Base-by-base conservation (phyloP, 2,329 filamentous ascomycete species). In the Colletotrichum aenigma region DNA sequence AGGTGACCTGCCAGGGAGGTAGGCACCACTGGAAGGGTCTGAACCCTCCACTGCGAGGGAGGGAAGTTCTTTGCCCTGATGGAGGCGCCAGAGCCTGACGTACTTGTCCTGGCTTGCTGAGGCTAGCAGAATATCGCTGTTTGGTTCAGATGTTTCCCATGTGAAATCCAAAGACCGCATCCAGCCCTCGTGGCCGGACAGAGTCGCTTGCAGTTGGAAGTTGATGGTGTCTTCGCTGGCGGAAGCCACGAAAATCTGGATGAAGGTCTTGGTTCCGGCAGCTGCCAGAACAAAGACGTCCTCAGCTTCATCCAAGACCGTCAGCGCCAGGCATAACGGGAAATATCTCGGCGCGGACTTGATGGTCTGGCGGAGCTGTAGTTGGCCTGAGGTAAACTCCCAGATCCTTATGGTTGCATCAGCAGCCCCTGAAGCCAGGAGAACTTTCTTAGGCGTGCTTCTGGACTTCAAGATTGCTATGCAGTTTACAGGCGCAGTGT, bases 41-140 rank as follows among this genome's bases (percentile, higher is more conserved):
- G 87, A 85, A 7, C 91, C 88, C 28, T 85, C 85, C 2, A 89
- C 87, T 52, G 89, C 90, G 66, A 89, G 87, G 0, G 88, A 85
- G 2, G 93, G 92, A 3, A 94, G 85, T 38, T 93, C 91, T 74
- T 90, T 90, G 38, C 95, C 95, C 76, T 91, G 88, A 78, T 94
- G 94, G 43, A 99, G 86, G 74, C 96, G 92, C 97, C 97, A 99
- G 43, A 99, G 90, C 55, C 97, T 94, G 75, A 98, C 93, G 81
- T 98, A 99, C 85, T 98, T 98, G 85, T 99, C 97, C 84, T 99
- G 97, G 82, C 96, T 98, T 26, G 96, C 96, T 13, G 96, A 98
- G 1, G 96, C 95, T 24, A 99, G 89, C 26, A 98, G 85, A 6
- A 98, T 83, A 82, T 98, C 96, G 68, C 91, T 91, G 1, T 86